Evolutionary conservation across 139 green algal species (phyloP).

Genomic region (Closterium sp.): DNA sequence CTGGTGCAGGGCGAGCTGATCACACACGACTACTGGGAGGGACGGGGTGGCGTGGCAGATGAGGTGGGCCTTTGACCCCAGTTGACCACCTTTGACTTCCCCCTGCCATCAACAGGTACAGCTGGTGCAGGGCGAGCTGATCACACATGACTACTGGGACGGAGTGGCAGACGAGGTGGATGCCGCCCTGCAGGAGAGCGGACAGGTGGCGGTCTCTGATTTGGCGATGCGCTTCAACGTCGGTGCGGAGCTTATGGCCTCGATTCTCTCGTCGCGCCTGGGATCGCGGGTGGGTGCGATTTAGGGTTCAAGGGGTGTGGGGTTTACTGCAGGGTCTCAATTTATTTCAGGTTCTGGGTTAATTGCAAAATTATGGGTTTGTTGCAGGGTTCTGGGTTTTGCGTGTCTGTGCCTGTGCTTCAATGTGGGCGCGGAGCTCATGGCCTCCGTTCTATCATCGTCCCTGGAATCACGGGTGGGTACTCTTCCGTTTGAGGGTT

Average conservation of each 20-base stretch:
- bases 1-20: constrained; percentile 84
- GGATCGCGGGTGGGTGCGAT: constrained; percentile 34
- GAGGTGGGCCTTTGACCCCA: too few species aligned
- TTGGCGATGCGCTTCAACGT: constrained; percentile 78
- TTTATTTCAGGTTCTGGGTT: too few species aligned
- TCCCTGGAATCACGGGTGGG: constrained; percentile 55
- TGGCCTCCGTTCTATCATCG: constrained; percentile 59
- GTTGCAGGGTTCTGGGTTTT: too few species aligned
- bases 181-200: constrained; percentile 71
- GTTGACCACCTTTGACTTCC: too few species aligned
- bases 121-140: constrained; percentile 79
- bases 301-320: background rate
- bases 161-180: constrained; percentile 76
- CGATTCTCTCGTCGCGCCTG: constrained; percentile 60
- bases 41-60: constrained; percentile 66
- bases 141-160: constrained; percentile 82
- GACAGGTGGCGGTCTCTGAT: constrained; percentile 69
- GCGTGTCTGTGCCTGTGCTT: constrained; percentile 55
- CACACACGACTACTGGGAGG: constrained; percentile 77
- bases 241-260: constrained; percentile 71
- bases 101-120: background rate
- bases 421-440: constrained; percentile 73
- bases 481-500: too few species aligned
- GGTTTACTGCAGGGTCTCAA: too few species aligned
- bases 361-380: too few species aligned